A percentile compares a stretch with the other conserved stretches of the same genome.
These are phyloP conservation scores for Candida cerambycidarum DNA, from an alignment of 805 yeast species.

Conservation along the genomic window DNA sequence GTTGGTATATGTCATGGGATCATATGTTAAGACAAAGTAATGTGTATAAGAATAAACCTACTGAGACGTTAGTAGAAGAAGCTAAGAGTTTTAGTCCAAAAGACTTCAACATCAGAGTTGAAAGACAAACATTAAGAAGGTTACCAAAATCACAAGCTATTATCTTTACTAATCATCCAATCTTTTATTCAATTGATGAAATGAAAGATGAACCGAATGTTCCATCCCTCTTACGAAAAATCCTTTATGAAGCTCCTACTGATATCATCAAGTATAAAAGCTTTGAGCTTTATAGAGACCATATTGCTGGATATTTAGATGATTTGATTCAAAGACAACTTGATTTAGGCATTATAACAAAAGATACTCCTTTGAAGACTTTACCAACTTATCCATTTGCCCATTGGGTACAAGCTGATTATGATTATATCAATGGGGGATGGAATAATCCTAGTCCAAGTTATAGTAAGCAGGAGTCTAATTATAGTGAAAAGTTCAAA, in stretches of 20 bases:
- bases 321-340: constrained; percentile 56
- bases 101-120: constrained; percentile 67
- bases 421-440: constrained; percentile 40
- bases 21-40: constrained; percentile 57
- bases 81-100: constrained; percentile 40
- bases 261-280: constrained; percentile 64
- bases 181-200: constrained; percentile 76
- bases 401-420: constrained; percentile 47
- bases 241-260: constrained; percentile 65
- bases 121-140: constrained; percentile 68
- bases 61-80: constrained; percentile 22
- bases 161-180: constrained; percentile 73
- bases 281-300: constrained; percentile 59
- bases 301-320: constrained; percentile 58
- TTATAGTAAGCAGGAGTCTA: constrained; percentile 20
- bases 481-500: constrained; percentile 24
- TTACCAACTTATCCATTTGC: constrained; percentile 66
- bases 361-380: constrained; percentile 59
- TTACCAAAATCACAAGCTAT: constrained; percentile 65
- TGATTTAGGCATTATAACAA: constrained; percentile 52
- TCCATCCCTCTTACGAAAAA: constrained; percentile 68
- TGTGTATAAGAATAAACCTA: constrained; percentile 54
- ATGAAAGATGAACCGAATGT: constrained; percentile 77
- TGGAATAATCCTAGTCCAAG: constrained; percentile 37
- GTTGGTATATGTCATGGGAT: constrained; percentile 77